These are phyloP conservation scores for Talaromyces verruculosus DNA, from an alignment of 2,329 filamentous ascomycete genomes.

Conservation along the genomic window DNA sequence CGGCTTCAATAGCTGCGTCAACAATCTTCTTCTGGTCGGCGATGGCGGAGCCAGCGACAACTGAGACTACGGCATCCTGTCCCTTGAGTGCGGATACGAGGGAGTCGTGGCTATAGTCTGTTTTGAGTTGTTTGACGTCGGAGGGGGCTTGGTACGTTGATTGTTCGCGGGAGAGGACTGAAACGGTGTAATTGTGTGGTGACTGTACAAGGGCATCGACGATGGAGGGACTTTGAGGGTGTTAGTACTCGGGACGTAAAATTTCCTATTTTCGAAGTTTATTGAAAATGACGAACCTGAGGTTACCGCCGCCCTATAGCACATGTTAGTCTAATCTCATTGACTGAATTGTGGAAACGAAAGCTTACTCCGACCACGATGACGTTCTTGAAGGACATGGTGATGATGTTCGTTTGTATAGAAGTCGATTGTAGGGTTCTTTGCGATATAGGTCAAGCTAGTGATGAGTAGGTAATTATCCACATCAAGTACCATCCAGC, in stretches of 20 bases:
- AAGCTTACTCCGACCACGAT: neutral
- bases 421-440: neutral
- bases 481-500: neutral
- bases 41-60: constrained; percentile 19
- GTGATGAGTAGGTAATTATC: neutral
- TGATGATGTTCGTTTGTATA: neutral
- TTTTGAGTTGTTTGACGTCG: constrained; percentile 21
- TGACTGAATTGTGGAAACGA: neutral
- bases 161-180: constrained; percentile 22
- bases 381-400: constrained; percentile 1
- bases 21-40: constrained; percentile 5
- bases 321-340: neutral
- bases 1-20: constrained; percentile 4
- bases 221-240: constrained; percentile 9
- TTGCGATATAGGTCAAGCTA: neutral
- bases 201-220: constrained; percentile 21
- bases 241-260: neutral
- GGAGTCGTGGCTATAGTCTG: constrained; percentile 27
- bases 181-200: constrained; percentile 24
- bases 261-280: neutral
- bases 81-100: constrained; percentile 22
- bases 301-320: constrained; percentile 1
- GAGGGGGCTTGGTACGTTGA: constrained; percentile 21
- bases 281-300: neutral
- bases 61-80: constrained; percentile 13